Evolutionary conservation across 2,329 filamentous ascomycete genomes (phyloP).

Genomic region (Paraconiothyrium brasiliense): DNA sequence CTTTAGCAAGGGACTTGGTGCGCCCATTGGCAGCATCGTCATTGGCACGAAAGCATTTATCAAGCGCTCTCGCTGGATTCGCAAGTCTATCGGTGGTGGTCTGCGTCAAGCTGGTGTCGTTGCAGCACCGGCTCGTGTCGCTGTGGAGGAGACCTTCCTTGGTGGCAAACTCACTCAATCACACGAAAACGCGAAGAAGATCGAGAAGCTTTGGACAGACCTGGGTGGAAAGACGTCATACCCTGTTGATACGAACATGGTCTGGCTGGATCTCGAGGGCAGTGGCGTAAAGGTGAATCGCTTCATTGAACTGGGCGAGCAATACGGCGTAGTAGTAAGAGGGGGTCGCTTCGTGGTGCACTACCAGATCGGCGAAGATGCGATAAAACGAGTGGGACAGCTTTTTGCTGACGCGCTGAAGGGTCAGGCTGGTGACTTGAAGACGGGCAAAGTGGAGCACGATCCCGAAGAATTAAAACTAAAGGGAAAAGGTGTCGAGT

Average conservation of each 20-base stretch:
- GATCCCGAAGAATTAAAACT: constrained; percentile 35
- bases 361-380: constrained; percentile 75
- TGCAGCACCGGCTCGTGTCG: constrained; percentile 77
- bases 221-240: constrained; percentile 74
- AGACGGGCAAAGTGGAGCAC: constrained; percentile 23
- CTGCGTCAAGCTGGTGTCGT: constrained; percentile 80
- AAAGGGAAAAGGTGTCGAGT: constrained; percentile 42
- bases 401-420: constrained; percentile 32
- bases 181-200: constrained; percentile 69
- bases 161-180: constrained; percentile 69
- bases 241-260: constrained; percentile 90
- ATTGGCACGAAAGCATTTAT: constrained; percentile 68
- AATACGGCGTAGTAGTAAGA: constrained; percentile 65
- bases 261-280: constrained; percentile 79
- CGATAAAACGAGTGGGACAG: constrained; percentile 55
- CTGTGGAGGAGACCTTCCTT: constrained; percentile 81
- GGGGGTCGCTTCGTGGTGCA: constrained; percentile 73
- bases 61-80: constrained; percentile 75
- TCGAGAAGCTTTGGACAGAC: constrained; percentile 72
- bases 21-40: constrained; percentile 80
- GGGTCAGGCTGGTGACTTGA: constrained; percentile 23
- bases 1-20: constrained; percentile 84
- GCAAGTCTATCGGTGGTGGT: constrained; percentile 84
- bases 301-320: constrained; percentile 64
- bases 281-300: constrained; percentile 63